Evolutionary conservation across 495 filamentous ascomycete genomes (phyloP), one percentile per base, ranked within the genome.

Genomic region (Delitschia confertaspora): DNA sequence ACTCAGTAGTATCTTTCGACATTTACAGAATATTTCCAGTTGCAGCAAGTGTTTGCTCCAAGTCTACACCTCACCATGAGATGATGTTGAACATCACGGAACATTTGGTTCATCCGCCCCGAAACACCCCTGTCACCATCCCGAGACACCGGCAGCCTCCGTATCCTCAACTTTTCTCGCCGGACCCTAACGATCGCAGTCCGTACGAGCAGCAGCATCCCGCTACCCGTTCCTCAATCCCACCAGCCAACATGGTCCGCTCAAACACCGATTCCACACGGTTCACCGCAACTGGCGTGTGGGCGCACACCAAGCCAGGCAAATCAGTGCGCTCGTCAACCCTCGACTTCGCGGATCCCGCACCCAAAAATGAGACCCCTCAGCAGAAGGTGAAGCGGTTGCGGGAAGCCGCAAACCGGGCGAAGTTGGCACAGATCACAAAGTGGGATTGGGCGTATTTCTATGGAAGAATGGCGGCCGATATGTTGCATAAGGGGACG

Each of bases 181-280:
- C n/a, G n/a, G n/a, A n/a, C n/a, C n/a, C n/a, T n/a, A n/a, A n/a
- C 42, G 13, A 29, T 45, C 43, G 2, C 13, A 34, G 19, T 45
- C 38, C 9, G 19, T 14, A 30, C 19, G 22, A 30, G n/a, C 32
- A 19, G 20, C 19, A 23, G 29, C 19, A 2, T 22, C 38, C 35
- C 26, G 18, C 21, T 18, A 9, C 9, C 45, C 13, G 9, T 44
- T 34, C 17, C 27, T 29, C 44, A 8, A 22, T 1, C 38, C 29
- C 7, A 24, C 29, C 7, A 37, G 14, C 22, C 41, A 55, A 2
- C 6, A 85, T 88, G 76, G 76, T 87, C 54, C 88, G 89, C 64
- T 88, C 84, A 65, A 80, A 87, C 60, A 79, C 78, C 51, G 91
- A 95, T 68, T 87, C 91, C 45, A 98, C 91, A 60, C 79, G 89